These are phyloP conservation scores for Trichomonas vaginalis DNA, from an alignment of 208 protist species.

Conservation along the genomic window DNA sequence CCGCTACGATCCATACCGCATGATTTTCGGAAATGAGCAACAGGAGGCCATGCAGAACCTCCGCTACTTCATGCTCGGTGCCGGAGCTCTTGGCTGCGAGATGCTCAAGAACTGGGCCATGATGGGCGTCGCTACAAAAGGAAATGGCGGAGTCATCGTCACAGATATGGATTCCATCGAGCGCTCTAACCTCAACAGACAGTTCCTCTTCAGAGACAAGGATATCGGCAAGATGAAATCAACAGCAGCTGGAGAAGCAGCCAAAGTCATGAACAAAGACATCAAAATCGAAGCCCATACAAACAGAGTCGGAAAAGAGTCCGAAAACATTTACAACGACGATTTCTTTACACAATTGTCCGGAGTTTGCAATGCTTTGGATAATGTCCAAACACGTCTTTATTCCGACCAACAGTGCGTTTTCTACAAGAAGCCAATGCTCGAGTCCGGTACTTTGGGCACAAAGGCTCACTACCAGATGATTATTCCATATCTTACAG, in stretches of 20 bases:
- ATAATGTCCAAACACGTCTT: constrained; percentile 68
- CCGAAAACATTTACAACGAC: constrained; percentile 70
- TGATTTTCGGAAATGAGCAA: constrained; percentile 71
- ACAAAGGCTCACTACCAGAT: constrained; percentile 78
- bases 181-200: constrained; percentile 56
- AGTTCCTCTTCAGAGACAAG: constrained; percentile 91
- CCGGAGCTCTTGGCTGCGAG: constrained; percentile 92
- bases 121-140: constrained; percentile 65
- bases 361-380: constrained; percentile 88
- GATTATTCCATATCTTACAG: neutral
- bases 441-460: constrained; percentile 97
- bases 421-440: constrained; percentile 79
- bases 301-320: constrained; percentile 66
- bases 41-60: constrained; percentile 58
- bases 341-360: constrained; percentile 74
- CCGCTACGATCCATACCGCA: constrained; percentile 77
- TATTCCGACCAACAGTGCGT: constrained; percentile 54
- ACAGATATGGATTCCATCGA: constrained; percentile 99
- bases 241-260: constrained; percentile 62
- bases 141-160: constrained; percentile 37
- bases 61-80: constrained; percentile 66
- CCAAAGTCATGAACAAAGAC: constrained; percentile 69
- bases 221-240: constrained; percentile 85
- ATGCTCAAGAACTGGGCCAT: constrained; percentile 90
- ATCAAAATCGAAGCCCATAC: constrained; percentile 29